Base-by-base conservation (phyloP, 441 rosid species). In the Pelargonium fulgidum region DNA sequence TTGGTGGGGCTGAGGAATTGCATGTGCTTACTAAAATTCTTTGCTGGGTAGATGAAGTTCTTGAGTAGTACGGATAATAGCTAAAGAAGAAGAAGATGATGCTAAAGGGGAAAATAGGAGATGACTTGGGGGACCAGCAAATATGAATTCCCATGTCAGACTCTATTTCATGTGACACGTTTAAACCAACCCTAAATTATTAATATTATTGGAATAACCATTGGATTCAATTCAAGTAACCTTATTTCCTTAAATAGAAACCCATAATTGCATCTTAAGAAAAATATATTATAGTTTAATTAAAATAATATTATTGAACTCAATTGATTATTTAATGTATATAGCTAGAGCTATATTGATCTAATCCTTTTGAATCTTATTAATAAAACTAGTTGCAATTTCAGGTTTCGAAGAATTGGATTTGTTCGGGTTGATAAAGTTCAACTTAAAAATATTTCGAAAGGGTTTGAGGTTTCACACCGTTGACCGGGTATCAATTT, bases 141-240 rank as follows among this genome's bases (percentile, higher is more conserved):
- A 4, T 50, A 5, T 47, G n/a, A 47, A 33, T 33, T 47, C 58
- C 16, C 58, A 14, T 50, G 58, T 13, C 17, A 50, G 5, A 50
- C 58, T 50, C 16, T 50, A 50, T 50, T 50, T 50, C 58, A 50
- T 50, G 58, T 14, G n/a, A 50, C 58, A 50, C 58, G 58, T 50
- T 50, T 50, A 16, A n/a, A 50, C 58, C 16, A 50, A 50, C n/a
- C 17, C 58, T 50, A 50, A 1, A 50, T 50, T 50, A 47, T 11
- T 12, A 12, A 47, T 12, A 47, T 13, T 45, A 10, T 47, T 47
- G 52, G 39, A 33, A 0, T 33, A 33, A 33, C 39, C 39, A 33
- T 4, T 33, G 39, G 39, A n/a, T n/a, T n/a, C n/a, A 33, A 33
- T 33, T 7, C 39, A 33, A 33, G 39, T 33, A 33, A 33, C 39